These are phyloP conservation scores for Uromyces viciae-fabae DNA, from an alignment of 1,284 basidiomycete genomes.

Conservation along the genomic window DNA sequence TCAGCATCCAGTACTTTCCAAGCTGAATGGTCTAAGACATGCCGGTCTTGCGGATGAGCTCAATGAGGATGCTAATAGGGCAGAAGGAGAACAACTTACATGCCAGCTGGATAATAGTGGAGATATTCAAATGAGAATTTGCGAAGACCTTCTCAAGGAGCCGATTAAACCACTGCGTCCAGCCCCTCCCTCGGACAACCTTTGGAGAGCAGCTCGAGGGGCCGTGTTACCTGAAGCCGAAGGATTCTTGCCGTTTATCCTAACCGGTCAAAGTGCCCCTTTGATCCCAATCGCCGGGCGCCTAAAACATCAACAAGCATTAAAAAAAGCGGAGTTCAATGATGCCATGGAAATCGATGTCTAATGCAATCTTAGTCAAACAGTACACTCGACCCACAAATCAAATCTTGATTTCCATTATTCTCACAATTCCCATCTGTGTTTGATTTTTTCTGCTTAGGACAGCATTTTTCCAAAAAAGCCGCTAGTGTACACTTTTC, in stretches of 20 bases:
- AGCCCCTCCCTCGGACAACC: background rate
- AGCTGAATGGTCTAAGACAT: conserved; percentile 7
- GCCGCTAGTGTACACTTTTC: no score
- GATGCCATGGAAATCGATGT: no score
- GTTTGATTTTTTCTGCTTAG: no score
- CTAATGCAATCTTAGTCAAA: no score
- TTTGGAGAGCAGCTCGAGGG: conserved; percentile 25
- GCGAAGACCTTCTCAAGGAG: background rate
- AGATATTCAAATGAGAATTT: conserved; percentile 15
- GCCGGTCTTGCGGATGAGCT: conserved; percentile 7
- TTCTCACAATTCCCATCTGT: no score
- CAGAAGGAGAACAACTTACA: background rate
- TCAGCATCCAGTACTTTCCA: conserved; percentile 21
- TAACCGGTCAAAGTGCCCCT: conserved; percentile 37
- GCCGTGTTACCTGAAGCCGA: conserved; percentile 36
- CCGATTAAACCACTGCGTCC: conserved; percentile 3
- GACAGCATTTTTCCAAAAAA: no score
- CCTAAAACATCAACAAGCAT: background rate
- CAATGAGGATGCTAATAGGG: background rate
- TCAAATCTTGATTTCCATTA: no score
- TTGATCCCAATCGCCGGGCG: no score
- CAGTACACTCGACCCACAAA: no score
- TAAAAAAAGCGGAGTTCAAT: background rate
- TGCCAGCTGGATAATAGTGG: background rate
- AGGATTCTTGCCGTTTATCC: conserved; percentile 42